Base-by-base conservation (phyloP, 352 stramenopile genomes). In the Globisporangium viniferum region DNA sequence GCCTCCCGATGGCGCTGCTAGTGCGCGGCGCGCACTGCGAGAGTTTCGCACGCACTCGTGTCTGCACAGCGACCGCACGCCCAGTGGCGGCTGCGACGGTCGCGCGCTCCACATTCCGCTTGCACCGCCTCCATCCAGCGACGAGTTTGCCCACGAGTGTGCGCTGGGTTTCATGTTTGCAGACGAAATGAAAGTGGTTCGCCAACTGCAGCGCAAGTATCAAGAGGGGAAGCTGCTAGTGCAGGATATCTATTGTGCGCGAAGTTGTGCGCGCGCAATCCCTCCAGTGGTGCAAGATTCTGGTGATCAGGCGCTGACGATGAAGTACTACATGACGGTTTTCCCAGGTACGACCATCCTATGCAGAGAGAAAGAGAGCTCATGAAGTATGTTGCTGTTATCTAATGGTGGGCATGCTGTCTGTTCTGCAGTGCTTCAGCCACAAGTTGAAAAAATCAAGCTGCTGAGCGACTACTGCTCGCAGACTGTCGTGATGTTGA, bases 141-240 rank as follows among this genome's bases (percentile, higher is more conserved):
- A 82, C 4, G 80, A 88, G 66, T 84, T 67, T 49, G 77, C 79
- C 36, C 83, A 89, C 65, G 81, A 92, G 54, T 46, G 74, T 14
- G 83, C 80, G 5, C 51, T 74, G 5, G 70, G 68, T 0, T 90
- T 84, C 31, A 55, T 75, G 27, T 91, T 90, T 60, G 69, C 79
- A 1, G 82, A 93, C 44, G 82, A 93, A 54, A 86, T 89, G 73
- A 81, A 85, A 64, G 75, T 84, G 33, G 77, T 80, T 59, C 75
- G 78, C 0, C 78, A 90, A 61, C 64, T 91, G 20, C 78, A 89
- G 54, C 51, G 9, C 18, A 77, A 86, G 18, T 68, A 56, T 22
- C 64, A 59, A 1, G 66, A 88, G 33, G 86, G 80, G 0, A 20
- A 55, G 20, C 41, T 51, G 5, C 73, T 93, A 15, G 74, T 89